Evolutionary conservation across 768 basidiomycete species (phyloP), one percentile per base, ranked within the genome.

Genomic region (Lactarius deliciosus): DNA sequence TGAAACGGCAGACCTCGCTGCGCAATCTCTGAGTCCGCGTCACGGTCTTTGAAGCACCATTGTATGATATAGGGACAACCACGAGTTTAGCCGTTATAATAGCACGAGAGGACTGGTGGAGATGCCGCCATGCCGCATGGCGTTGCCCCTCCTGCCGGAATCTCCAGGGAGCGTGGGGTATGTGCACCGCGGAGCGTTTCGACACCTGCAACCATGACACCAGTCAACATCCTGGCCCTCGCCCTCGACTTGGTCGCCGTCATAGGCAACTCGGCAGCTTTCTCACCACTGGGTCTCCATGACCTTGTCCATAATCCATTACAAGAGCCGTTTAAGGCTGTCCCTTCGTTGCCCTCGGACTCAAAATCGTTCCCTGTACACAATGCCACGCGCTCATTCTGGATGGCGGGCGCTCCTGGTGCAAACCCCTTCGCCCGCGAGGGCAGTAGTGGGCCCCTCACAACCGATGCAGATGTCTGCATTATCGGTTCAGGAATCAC

Each of bases 401-500:
- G 92, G 92, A 79, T 85, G 38, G 76, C 87, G 69, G 79, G 80
- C 34, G 72, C 75, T 0, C 81, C 84, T 0, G 81, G 79, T 25
- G 87, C 82, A 0, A 91, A 90, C 72, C 90, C 90, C 0, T 77
- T 92, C 0, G 89, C 87, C 0, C 78, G 76, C 2, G 82, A 84
- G 63, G 92, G 92, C 0, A 91, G 90, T 71, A 75, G 77, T 8
- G 89, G 88, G 1, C 68, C 75, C 1, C 74, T 93, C n/a, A 84
- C 85, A 0, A 57, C 72, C 0, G 83, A 86, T 60, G 85, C 86
- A 2, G 91, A 94, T 71, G 77, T 93, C 10, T 90, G 86, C 68
- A 86, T 94, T 70, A 85, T 94, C 53, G 92, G 92, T 7, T 85
- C 88, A 36, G 91, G 92, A 0, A 87, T 93, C 43, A 90, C 91